A percentile compares a stretch with the other conserved stretches of the same genome.
Conservation (phyloP, 2,329 filamentous ascomycete genomes). For the Chaetomiaceae sp. region DNA sequence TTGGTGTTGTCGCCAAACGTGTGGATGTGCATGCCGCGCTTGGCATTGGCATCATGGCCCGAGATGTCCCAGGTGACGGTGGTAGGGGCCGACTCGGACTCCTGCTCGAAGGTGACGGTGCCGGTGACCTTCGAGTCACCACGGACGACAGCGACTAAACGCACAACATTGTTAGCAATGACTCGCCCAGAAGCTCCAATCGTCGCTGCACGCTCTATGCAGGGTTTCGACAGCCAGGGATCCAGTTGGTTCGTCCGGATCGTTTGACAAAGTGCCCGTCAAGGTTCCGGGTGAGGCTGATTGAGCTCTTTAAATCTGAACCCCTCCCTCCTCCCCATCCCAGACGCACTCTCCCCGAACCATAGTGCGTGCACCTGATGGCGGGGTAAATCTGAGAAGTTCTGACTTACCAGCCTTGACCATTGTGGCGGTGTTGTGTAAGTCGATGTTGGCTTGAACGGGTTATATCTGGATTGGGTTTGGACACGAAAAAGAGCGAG, state of each 20-base stretch:
- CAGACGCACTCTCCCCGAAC: conserved; percentile 10
- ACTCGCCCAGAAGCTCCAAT: not conserved
- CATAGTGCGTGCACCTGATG: conserved; percentile 2
- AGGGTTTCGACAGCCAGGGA: conserved; percentile 14
- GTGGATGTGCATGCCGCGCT: conserved; percentile 98
- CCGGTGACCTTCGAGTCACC: conserved; percentile 95
- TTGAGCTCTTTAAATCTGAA: conserved; percentile 17
- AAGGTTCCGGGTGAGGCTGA: conserved; percentile 36
- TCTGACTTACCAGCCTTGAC: conserved; percentile 85
- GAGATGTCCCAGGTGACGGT: conserved; percentile 88
- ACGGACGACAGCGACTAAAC: conserved; percentile 88
- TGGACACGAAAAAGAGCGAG: not conserved
- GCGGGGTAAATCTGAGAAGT: conserved; percentile 1
- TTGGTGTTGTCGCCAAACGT: conserved; percentile 99
- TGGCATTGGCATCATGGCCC: conserved; percentile 88
- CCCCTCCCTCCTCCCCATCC: conserved; percentile 28
- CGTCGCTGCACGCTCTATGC: conserved; percentile 4
- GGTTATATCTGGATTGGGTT: not conserved
- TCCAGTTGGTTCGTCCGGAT: not conserved
- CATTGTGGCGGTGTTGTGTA: conserved; percentile 67
- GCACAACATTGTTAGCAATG: conserved; percentile 20
- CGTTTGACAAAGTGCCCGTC: conserved; percentile 36
- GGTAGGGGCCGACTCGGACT: conserved; percentile 73
- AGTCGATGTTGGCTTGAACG: conserved; percentile 15
- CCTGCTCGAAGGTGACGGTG: conserved; percentile 93